Evolutionary conservation across 2,329 filamentous ascomycete species (phyloP), one percentile per base, ranked within the genome.

Genomic region (Ophiostoma perfectum): DNA sequence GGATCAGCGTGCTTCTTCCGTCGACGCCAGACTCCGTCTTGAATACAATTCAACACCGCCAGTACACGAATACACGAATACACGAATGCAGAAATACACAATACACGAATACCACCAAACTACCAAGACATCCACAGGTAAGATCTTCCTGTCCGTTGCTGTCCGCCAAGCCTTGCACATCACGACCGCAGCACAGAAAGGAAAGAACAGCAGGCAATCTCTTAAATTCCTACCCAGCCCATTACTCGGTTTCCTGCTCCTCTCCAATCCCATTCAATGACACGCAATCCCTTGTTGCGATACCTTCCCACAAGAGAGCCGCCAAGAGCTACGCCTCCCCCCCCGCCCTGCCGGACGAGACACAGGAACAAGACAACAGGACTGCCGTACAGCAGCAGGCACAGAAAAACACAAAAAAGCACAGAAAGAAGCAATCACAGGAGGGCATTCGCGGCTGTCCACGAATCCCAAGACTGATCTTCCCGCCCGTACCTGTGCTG

Each of bases 311-410:
- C 66, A 67, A 67, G 60, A 49, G 39, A 55, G 39, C 47, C 62
- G 60, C 65, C 66, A 69, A 62, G 60, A 67, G 58, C 63, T 62
- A 64, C 55, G 60, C 66, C 64, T 69, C 65, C 27, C 66, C 66
- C 66, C 66, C 67, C 67, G 64, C 67, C 52, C 64, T 62, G 58
- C 27, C 44, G 64, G 67, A 68, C 67, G 55, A 68, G 64, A 63
- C 69, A 66, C 66, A 70, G 64, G 67, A 36, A 67, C 27, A 7
- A n/a, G 14, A 49, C 18, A n/a, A n/a, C 16, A 18, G 47, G 16
- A n/a, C 47, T 6, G 7, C 47, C 16, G 18, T n/a, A 11, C 6
- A 55, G 27, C 18, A 27, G 60, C 63, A 62, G 47, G 42, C 63
- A 67, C 36, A 9, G 18, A 39, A 63, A 16, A 8, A 63, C 14